These are phyloP conservation scores for Atkinsonella hypoxylon DNA, from an alignment of 2,329 filamentous ascomycete species.

Conservation along the genomic window DNA sequence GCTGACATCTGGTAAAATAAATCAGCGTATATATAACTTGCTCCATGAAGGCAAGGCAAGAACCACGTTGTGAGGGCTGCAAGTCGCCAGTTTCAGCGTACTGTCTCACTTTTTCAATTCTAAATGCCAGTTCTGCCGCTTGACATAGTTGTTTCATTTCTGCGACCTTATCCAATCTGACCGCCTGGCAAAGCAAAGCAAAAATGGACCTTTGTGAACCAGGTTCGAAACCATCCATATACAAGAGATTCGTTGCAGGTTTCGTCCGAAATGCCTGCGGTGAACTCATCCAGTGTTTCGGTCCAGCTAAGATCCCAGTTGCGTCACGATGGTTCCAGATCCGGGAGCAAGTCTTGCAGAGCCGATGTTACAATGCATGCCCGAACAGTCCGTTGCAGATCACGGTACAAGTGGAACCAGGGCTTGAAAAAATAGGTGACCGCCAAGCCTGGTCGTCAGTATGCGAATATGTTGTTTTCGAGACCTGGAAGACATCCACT, in stretches of 20 bases:
- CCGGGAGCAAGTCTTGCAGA: slow-evolving; percentile 2
- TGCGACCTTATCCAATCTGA: not conserved
- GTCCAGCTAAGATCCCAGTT: not conserved
- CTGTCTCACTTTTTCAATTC: not conserved
- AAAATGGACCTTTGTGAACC: not conserved
- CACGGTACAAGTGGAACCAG: not conserved
- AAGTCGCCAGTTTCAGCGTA: not conserved
- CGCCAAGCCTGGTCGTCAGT: not conserved
- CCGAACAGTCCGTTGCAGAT: not conserved
- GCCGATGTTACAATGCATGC: slow-evolving; percentile 2
- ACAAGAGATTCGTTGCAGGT: slow-evolving; percentile 6
- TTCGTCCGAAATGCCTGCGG: slow-evolving; percentile 6
- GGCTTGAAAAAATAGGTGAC: not conserved
- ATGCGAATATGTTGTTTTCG: not conserved
- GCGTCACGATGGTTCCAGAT: slow-evolving; percentile 1
- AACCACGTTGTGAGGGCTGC: not conserved
- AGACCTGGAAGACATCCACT: not conserved
- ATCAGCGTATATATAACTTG: not conserved
- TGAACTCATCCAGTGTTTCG: slow-evolving; percentile 6
- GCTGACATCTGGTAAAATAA: not conserved
- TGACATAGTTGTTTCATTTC: not conserved
- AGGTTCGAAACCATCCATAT: not conserved
- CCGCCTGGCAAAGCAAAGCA: too few relatives aligned
- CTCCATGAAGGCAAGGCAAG: not conserved
- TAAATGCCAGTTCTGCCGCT: not conserved